A percentile compares a stretch with the other conserved stretches of the same genome.
Conservation (phyloP, 2,329 filamentous ascomycete species). For the Clonostachys chloroleuca region DNA sequence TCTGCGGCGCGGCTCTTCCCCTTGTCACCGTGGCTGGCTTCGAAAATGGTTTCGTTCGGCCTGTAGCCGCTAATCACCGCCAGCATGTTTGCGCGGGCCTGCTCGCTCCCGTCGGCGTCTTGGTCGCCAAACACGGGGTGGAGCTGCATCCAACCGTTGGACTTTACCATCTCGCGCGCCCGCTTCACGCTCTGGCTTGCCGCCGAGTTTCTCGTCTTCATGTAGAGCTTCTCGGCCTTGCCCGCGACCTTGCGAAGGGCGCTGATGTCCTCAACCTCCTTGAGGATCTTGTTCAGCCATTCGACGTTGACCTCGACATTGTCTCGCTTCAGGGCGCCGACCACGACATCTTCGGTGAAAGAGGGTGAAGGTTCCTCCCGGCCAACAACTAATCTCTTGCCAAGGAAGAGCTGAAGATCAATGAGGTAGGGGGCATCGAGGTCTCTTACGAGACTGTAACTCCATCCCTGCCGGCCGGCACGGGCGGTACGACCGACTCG, state of each 20-base stretch:
- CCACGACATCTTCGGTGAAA: conserved; percentile 78
- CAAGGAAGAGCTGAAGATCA: conserved; percentile 90
- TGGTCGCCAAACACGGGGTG: conserved; percentile 78
- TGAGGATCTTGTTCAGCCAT: conserved; percentile 75
- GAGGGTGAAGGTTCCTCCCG: conserved; percentile 59
- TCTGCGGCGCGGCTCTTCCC: conserved; percentile 69
- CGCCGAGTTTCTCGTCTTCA: conserved; percentile 84
- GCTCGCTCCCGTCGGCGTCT: conserved; percentile 59
- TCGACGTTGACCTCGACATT: conserved; percentile 73
- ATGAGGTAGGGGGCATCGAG: conserved; percentile 88
- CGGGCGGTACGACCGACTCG: conserved; percentile 93
- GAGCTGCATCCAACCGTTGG: conserved; percentile 66
- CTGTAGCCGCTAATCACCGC: conserved; percentile 84
- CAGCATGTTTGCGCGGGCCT: conserved; percentile 79
- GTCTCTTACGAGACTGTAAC: conserved; percentile 86
- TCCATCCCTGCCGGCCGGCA: conserved; percentile 90
- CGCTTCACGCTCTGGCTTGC: conserved; percentile 88
- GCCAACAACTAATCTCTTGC: conserved; percentile 76
- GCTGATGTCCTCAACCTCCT: conserved; percentile 70
- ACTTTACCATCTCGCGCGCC: conserved; percentile 70
- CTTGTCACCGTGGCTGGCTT: conserved; percentile 74
- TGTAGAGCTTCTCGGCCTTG: conserved; percentile 91
- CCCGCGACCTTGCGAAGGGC: conserved; percentile 67
- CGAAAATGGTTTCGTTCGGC: conserved; percentile 93
- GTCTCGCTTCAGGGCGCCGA: conserved; percentile 72